A percentile compares a stretch with the other conserved stretches of the same genome.
Evolutionary conservation across 192 early-diverging fungal genomes (phyloP).

Genomic region (Gonapodya sp.): DNA sequence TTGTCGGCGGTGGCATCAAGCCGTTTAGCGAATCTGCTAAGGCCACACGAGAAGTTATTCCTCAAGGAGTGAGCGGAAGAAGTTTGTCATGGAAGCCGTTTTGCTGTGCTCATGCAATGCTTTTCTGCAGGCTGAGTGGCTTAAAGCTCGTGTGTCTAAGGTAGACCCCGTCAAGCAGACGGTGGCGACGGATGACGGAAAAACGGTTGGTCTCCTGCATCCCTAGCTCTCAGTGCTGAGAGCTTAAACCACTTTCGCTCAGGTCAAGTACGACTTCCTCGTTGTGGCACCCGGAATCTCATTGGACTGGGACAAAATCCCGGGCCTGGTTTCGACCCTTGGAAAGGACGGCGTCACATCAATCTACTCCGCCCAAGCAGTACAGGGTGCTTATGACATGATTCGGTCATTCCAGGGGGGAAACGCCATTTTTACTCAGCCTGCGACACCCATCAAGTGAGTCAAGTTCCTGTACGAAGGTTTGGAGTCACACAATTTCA

Average conservation of each 20-base stretch:
- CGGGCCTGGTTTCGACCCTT: constrained; percentile 59
- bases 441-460: constrained; percentile 66
- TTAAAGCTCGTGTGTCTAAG: constrained; percentile 56
- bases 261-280: constrained; percentile 47
- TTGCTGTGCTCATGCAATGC: not conserved
- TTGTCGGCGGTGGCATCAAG: constrained; percentile 82
- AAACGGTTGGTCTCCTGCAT: constrained; percentile 28
- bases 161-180: constrained; percentile 61
- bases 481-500: not conserved
- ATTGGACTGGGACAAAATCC: constrained; percentile 64
- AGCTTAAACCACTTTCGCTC: not conserved
- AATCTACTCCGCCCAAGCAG: constrained; percentile 68
- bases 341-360: constrained; percentile 74
- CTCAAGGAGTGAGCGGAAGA: constrained; percentile 16
- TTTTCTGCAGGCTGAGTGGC: constrained; percentile 54
- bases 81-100: not conserved
- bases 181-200: constrained; percentile 54
- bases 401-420: constrained; percentile 59
- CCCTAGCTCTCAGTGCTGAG: not conserved
- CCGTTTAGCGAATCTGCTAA: constrained; percentile 53
- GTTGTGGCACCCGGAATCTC: constrained; percentile 71
- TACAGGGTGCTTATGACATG: constrained; percentile 63
- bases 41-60: constrained; percentile 59
- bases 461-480: not conserved
- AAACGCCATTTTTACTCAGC: constrained; percentile 83